A percentile compares a stretch with the other conserved stretches of the same genome.
Conservation (phyloP, 1,284 basidiomycete genomes). For the Ustilago xerochloae region DNA sequence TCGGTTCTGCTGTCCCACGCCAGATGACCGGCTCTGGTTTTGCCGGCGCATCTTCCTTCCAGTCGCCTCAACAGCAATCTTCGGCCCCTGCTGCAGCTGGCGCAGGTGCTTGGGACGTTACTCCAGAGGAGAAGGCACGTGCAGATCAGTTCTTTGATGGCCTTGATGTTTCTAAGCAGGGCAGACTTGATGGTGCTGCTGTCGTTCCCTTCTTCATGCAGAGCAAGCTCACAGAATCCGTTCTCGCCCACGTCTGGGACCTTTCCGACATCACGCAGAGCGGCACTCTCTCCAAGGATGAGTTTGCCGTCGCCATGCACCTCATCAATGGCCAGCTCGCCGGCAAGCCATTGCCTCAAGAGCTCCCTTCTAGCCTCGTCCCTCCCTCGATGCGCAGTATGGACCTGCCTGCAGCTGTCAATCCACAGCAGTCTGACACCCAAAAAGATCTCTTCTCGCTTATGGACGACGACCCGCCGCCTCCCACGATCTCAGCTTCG, state of each 20-base stretch:
- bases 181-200: slow-evolving; percentile 89
- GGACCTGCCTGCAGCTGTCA: slow-evolving; percentile 58
- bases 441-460: slow-evolving; percentile 70
- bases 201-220: slow-evolving; percentile 97
- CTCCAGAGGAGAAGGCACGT: slow-evolving; percentile 80
- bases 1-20: slow-evolving; percentile 32
- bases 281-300: slow-evolving; percentile 86
- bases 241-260: slow-evolving; percentile 94
- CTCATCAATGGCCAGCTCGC: slow-evolving; percentile 88
- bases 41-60: slow-evolving; percentile 70
- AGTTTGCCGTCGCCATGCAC: slow-evolving; percentile 96
- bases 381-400: slow-evolving; percentile 79
- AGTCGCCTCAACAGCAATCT: slow-evolving; percentile 70
- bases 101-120: slow-evolving; percentile 81
- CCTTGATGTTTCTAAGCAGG: slow-evolving; percentile 80
- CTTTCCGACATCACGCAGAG: slow-evolving; percentile 90
- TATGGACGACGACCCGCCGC: slow-evolving; percentile 75
- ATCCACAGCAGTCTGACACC: slow-evolving; percentile 63
- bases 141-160: slow-evolving; percentile 85
- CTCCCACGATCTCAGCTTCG: slow-evolving; percentile 54
- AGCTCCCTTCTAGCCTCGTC: slow-evolving; percentile 79
- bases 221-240: slow-evolving; percentile 84
- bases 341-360: slow-evolving; percentile 79
- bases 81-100: slow-evolving; percentile 5
- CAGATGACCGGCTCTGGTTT: slow-evolving; percentile 52